Conservation (phyloP, 257 asterid genomes). For the Jasminum sambac region DNA sequence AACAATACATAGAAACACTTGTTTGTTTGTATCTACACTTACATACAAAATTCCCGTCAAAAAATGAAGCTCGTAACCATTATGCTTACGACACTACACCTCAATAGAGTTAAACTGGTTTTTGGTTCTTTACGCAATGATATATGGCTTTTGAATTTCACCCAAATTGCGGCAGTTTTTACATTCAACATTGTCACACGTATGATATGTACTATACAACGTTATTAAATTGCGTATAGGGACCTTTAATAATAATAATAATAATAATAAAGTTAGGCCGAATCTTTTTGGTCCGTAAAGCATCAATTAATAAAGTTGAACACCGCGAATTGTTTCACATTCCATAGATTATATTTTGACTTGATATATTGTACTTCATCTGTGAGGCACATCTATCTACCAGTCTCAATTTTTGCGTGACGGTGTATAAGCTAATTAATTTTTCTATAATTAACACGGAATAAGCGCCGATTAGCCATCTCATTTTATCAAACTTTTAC, state of each 20-base stretch:
- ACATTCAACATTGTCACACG: not conserved
- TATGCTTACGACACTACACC: not conserved
- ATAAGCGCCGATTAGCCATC: too few species aligned
- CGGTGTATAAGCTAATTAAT: too few species aligned
- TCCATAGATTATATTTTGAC: constrained; percentile 29
- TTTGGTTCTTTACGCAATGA: constrained; percentile 1
- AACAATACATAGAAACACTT: not conserved
- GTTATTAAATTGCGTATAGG: constrained; percentile 17
- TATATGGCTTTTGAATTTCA: not conserved
- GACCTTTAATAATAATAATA: constrained; percentile 27
- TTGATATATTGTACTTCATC: not conserved
- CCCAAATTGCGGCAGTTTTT: constrained; percentile 30
- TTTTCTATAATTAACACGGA: too few species aligned
- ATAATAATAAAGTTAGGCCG: constrained; percentile 41
- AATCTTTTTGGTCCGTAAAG: constrained; percentile 23
- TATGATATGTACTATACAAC: not conserved
- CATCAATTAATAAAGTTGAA: constrained; percentile 25
- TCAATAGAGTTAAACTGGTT: not conserved
- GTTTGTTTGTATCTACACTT: not conserved
- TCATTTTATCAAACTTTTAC: too few species aligned
- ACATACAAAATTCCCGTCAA: not conserved
- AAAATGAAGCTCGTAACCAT: not conserved
- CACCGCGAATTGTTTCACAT: constrained; percentile 19
- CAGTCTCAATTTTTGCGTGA: too few species aligned
- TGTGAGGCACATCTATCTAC: not conserved